Evolutionary conservation across 2,329 filamentous ascomycete genomes (phyloP).

Genomic region (Neurospora sp.): DNA sequence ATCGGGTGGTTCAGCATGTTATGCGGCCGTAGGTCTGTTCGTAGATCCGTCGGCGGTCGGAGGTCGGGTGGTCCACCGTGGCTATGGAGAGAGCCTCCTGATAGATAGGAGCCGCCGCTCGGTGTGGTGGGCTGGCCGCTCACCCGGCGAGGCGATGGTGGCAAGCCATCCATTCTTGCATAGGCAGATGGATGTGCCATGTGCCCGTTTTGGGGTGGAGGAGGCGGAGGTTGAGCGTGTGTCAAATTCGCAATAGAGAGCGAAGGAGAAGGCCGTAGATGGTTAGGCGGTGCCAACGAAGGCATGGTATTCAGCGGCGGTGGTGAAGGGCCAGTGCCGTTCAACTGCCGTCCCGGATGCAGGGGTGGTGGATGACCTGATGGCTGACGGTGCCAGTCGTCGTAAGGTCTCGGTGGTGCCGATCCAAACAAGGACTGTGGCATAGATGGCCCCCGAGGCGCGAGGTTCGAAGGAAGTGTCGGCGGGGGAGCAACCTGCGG

Average conservation of each 20-base stretch:
- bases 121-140: constrained; percentile 31
- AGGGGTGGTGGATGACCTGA: constrained; percentile 39
- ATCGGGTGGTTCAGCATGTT: constrained; percentile 12
- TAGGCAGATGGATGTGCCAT: constrained; percentile 27
- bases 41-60: constrained; percentile 1
- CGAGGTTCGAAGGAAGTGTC: constrained; percentile 19
- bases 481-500: constrained; percentile 14
- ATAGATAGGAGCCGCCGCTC: constrained; percentile 31
- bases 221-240: constrained; percentile 27
- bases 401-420: constrained; percentile 27
- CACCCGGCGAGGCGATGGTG: constrained; percentile 38
- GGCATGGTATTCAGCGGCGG: constrained; percentile 16
- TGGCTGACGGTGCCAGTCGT: constrained; percentile 42
- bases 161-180: constrained; percentile 31
- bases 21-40: constrained; percentile 1
- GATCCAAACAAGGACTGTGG: constrained; percentile 29
- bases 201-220: constrained; percentile 25
- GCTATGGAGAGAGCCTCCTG: constrained; percentile 17
- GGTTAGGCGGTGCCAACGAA: constrained; percentile 21
- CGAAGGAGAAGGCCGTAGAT: constrained; percentile 38
- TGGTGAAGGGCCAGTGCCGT: constrained; percentile 31
- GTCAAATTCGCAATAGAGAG: constrained; percentile 25
- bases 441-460: constrained; percentile 23
- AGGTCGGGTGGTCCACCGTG: constrained; percentile 22
- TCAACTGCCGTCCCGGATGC: constrained; percentile 33